Base-by-base conservation (phyloP, 768 basidiomycete genomes). In the Pleurotus pulmonarius region DNA sequence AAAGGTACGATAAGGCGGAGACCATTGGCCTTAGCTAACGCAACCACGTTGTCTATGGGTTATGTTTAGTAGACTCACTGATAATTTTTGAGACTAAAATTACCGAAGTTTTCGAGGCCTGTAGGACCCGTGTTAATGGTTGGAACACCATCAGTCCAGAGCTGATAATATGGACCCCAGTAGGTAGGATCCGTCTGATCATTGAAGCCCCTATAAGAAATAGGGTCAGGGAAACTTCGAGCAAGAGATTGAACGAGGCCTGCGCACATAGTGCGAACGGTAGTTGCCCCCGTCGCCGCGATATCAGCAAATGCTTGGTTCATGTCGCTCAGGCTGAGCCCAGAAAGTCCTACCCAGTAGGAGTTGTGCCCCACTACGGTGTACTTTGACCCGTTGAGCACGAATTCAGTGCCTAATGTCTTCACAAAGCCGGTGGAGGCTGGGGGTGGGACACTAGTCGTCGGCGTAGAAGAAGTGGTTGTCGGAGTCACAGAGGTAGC, bases 1-100 rank as follows among this genome's bases (percentile, higher is more conserved):
- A 86, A 63, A 2, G 82, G 70, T 48, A 86, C 83, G 49, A 86
- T 82, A 51, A 87, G 73, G 7, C 80, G 78, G 46, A 87, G 65
- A 13, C 82, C 82, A 59, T 86, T 76, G 0, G 82, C 78, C 62
- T 85, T 83, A 5, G 84, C 84, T 18, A 77, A 72, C 20, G 79
- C 74, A 44, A 86, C 73, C 16, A 84, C 80, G 38, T 77, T 75
- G 63, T 84, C 82, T 78, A 60, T 12, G 11, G 26, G 29, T 16
- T 15, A 34, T 34, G 29, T 34, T 34, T 34, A 34, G 29, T 3
- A 34, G 1, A 8, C 0, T 0, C 29, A 8, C 29, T 3, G 8
- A 34, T 34, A 34, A 9, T 34, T 4, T 4, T 34, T 8, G 13
- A 4, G 12, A n/a, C 20, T 16, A 25, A 2, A 11, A 65, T 51